Base-by-base conservation (phyloP, 306 rosid species). In the Cicer pinnatifidum region DNA sequence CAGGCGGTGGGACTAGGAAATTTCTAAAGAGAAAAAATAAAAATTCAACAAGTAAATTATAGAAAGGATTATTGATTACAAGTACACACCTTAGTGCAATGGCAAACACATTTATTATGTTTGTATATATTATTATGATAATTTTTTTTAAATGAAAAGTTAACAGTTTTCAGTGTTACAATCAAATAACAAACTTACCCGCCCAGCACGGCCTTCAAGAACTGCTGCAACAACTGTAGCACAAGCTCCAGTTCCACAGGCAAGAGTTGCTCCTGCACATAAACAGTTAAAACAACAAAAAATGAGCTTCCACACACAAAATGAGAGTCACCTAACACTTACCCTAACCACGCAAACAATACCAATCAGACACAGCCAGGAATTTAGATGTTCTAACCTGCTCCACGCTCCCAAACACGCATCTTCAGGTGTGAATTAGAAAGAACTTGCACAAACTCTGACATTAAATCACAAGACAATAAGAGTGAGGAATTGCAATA, bases 161-260 rank as follows among this genome's bases (percentile, higher is more conserved):
- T 2, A 54, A 46, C 1, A 73, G 8, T 19, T 69, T 67, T 60
- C 9, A 63, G 57, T 61, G 59, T 69, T 16, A 47, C 50, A 62
- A 64, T 80, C 7, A 69, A 54, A 57, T 54, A 75, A 28, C 38
- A 69, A 81, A 56, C 91, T 80, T 87, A 94, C 99, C 81, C 95
- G 86, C 50, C 78, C 88, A 59, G 97, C 90, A 74, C 70, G 92
- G 69, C 97, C 99, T 84, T 94, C 99, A 8, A 91, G 99, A 77
- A 91, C 93, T 47, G 93, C 97, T 11, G 96, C 99, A 75, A 91
- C 96, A 69, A 91, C 97, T 6, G 78, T 78, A 7, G 96, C 97
- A 91, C 99, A 94, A 67, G 97, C 97, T 87, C 97, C 97, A 46
- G 97, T 94, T 84, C 97, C 97, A 72, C 99, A 94, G 41, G 99